A percentile compares a stretch with the other conserved stretches of the same genome.
Evolutionary conservation across 306 rosid genomes (phyloP).

Genomic region (Gastrolobium bilobum): DNA sequence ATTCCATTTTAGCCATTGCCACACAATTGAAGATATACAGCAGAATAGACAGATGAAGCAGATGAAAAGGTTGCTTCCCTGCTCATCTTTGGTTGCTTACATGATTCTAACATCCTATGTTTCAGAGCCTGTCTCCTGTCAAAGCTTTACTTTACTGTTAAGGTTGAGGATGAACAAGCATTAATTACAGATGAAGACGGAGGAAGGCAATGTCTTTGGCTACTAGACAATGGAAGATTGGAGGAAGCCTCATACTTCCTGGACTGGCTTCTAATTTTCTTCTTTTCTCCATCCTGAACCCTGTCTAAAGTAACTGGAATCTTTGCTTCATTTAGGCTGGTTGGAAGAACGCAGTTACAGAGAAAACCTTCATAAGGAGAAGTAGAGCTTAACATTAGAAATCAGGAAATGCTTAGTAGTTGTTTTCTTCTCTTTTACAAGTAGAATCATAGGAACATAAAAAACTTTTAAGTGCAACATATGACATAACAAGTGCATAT

Average conservation of each 20-base stretch:
- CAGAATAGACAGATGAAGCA: slow-evolving; percentile 37
- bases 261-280: slow-evolving; percentile 75
- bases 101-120: slow-evolving; percentile 54
- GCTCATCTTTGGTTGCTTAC: slow-evolving; percentile 45
- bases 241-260: slow-evolving; percentile 57
- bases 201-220: slow-evolving; percentile 66
- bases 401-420: slow-evolving; percentile 1
- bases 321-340: slow-evolving; percentile 76
- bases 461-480: slow-evolving; percentile 4
- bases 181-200: slow-evolving; percentile 68
- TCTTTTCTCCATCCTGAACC: slow-evolving; percentile 63
- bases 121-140: slow-evolving; percentile 36
- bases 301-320: slow-evolving; percentile 59
- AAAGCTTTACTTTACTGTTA: slow-evolving; percentile 70
- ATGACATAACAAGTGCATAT: slow-evolving; percentile 17
- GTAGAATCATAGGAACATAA: slow-evolving; percentile 24
- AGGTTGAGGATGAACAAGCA: slow-evolving; percentile 60
- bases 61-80: slow-evolving; percentile 46
- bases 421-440: background rate
- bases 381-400: slow-evolving; percentile 30
- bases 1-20: slow-evolving; percentile 43
- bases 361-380: slow-evolving; percentile 68
- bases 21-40: slow-evolving; percentile 30
- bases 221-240: slow-evolving; percentile 48
- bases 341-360: slow-evolving; percentile 98